Conservation (phyloP, 2,329 filamentous ascomycete species). For the Didymella exigua region DNA sequence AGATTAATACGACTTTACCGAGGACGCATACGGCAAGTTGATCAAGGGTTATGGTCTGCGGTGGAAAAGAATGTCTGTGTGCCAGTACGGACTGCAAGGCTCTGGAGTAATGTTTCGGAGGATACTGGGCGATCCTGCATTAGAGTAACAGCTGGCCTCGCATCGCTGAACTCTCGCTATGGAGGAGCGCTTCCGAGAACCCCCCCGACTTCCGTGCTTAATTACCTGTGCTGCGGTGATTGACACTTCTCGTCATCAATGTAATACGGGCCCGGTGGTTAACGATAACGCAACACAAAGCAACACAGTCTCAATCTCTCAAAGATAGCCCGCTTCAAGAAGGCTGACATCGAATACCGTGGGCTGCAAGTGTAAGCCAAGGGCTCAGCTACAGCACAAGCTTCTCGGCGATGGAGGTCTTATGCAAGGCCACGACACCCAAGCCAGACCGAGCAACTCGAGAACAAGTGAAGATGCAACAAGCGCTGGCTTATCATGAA, state of each 20-base stretch:
- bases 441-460: neutral
- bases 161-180: neutral
- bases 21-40: neutral
- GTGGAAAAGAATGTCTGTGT: neutral
- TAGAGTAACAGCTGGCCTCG: too few relatives aligned
- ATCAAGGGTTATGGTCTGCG: neutral
- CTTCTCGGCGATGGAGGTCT: neutral
- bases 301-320: neutral
- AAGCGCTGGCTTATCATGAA: neutral
- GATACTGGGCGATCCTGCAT: too few relatives aligned
- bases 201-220: neutral
- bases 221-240: neutral
- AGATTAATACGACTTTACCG: neutral
- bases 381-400: constrained; percentile 3
- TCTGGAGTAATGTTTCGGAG: too few relatives aligned
- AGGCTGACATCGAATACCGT: neutral
- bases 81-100: neutral
- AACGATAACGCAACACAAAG: neutral
- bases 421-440: constrained; percentile 6
- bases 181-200: neutral
- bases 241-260: neutral
- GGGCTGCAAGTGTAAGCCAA: constrained; percentile 4
- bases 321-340: neutral
- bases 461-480: neutral
- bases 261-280: neutral